Percentiles rank a stretch among this genome's conserved stretches.
Conservation (phyloP, 176 grass and related monocot species). For the Leersia perrieri region DNA sequence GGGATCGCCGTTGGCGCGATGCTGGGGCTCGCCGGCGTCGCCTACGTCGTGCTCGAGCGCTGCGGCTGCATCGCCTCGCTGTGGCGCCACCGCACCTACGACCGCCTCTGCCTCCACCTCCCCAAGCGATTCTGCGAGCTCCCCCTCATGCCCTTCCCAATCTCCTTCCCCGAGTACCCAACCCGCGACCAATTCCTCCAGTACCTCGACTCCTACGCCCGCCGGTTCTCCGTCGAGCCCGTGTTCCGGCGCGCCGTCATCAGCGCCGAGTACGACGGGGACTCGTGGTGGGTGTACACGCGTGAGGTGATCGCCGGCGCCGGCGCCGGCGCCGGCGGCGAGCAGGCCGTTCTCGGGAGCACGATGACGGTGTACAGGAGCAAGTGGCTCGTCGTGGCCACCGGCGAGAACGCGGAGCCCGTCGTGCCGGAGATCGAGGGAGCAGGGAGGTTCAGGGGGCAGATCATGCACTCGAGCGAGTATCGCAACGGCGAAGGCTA, state of each 20-base stretch:
- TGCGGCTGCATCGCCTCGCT: constrained; percentile 69
- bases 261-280: constrained; percentile 56
- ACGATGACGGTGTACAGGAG: constrained; percentile 39
- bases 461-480: constrained; percentile 61
- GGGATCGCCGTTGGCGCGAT: constrained; percentile 70
- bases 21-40: constrained; percentile 42
- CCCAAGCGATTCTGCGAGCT: constrained; percentile 82
- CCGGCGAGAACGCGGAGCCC: constrained; percentile 86
- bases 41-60: constrained; percentile 70
- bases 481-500: constrained; percentile 65
- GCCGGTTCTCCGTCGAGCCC: constrained; percentile 45
- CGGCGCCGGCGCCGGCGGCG: background rate
- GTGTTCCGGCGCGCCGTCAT: constrained; percentile 49
- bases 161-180: constrained; percentile 53
- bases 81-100: constrained; percentile 82
- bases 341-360: background rate
- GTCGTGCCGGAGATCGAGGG: constrained; percentile 72
- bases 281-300: constrained; percentile 57
- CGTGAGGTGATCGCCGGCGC: constrained; percentile 23
- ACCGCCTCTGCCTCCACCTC: constrained; percentile 75
- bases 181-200: constrained; percentile 73
- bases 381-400: constrained; percentile 80
- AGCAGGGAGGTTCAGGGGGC: constrained; percentile 39
- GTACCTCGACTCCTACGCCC: constrained; percentile 59
- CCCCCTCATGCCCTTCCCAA: constrained; percentile 66